Evolutionary conservation across 805 yeast species (phyloP).

Genomic region (Saturnispora gosingensis): DNA sequence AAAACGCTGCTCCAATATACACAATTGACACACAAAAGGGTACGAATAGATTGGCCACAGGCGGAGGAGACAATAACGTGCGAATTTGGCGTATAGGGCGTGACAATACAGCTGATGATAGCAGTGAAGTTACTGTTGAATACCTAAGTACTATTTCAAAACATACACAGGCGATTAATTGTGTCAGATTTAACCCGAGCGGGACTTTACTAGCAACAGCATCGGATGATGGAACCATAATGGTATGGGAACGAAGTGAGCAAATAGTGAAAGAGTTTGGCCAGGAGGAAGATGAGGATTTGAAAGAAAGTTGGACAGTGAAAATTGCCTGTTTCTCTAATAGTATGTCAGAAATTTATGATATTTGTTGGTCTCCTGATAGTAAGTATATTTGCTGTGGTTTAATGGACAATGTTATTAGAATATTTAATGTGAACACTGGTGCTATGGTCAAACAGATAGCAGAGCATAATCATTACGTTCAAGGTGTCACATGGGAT

Average conservation of each 20-base stretch:
- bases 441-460: constrained; percentile 53
- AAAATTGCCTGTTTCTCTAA: constrained; percentile 45
- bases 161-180: constrained; percentile 93
- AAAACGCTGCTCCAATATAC: constrained; percentile 67
- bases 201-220: constrained; percentile 79
- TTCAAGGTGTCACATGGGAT: constrained; percentile 97
- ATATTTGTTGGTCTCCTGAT: constrained; percentile 88
- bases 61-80: constrained; percentile 92
- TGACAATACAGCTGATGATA: constrained; percentile 10
- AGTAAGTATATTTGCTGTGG: constrained; percentile 72
- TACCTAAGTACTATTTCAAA: constrained; percentile 75
- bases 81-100: constrained; percentile 34
- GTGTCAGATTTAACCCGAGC: constrained; percentile 64
- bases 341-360: constrained; percentile 73
- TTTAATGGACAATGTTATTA: constrained; percentile 78
- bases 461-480: constrained; percentile 76
- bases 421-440: constrained; percentile 50
- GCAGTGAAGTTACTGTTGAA: constrained; percentile 39
- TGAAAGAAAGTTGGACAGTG: constrained; percentile 67
- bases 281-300: constrained; percentile 35
- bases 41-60: constrained; percentile 51
- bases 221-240: constrained; percentile 87
- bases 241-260: constrained; percentile 65
- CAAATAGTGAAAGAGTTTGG: constrained; percentile 53
- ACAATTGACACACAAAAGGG: constrained; percentile 54